These are phyloP conservation scores for Spizellomyces sp. DNA, from an alignment of 192 early-diverging fungal species.

Conservation along the genomic window DNA sequence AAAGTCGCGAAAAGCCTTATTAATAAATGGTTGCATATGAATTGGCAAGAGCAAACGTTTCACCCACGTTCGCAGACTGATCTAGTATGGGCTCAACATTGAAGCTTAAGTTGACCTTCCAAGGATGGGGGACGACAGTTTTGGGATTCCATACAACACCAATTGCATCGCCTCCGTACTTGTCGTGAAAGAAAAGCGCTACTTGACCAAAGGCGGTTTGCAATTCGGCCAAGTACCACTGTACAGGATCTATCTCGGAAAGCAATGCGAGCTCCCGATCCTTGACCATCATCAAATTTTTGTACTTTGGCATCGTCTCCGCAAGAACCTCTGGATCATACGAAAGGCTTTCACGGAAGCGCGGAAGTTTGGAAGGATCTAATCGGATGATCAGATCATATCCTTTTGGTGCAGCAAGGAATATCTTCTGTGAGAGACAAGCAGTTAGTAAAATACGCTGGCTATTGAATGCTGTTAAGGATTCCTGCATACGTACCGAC, in stretches of 20 bases:
- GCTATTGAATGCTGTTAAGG: no score
- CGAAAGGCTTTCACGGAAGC: conserved; percentile 34
- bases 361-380: conserved; percentile 45
- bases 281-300: conserved; percentile 66
- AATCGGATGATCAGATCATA: conserved; percentile 80
- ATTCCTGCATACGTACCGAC: neutral
- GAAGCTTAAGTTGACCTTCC: conserved; percentile 66
- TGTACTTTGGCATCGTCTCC: conserved; percentile 61
- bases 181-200: conserved; percentile 73
- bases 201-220: conserved; percentile 59
- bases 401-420: conserved; percentile 76
- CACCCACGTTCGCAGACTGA: conserved; percentile 17
- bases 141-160: conserved; percentile 71
- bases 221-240: conserved; percentile 70
- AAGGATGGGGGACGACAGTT: conserved; percentile 53
- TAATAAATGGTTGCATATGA: neutral
- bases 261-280: conserved; percentile 47
- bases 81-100: conserved; percentile 52
- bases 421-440: conserved; percentile 48
- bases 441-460: no score
- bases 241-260: conserved; percentile 77
- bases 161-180: conserved; percentile 72
- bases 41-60: neutral
- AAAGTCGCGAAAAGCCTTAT: no score
- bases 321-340: conserved; percentile 31